Evolutionary conservation across 75 land plant species (phyloP).

Genomic region (Azolla pinnata): DNA sequence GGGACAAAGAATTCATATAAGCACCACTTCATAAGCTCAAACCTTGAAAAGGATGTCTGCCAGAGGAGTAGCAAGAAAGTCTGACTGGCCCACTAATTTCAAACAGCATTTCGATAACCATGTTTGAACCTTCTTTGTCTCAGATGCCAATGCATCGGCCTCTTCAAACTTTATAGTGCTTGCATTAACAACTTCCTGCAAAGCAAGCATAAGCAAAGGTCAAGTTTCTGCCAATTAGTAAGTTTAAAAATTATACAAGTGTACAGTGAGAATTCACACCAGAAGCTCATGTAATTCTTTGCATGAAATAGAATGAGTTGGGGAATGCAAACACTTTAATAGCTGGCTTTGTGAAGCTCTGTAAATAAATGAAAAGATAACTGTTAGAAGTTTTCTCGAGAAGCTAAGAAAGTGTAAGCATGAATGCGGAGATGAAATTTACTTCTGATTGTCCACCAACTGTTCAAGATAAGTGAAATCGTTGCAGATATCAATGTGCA

Average conservation of each 20-base stretch:
- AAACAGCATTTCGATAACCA: slow-evolving; percentile 22
- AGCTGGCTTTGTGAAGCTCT: slow-evolving; percentile 7
- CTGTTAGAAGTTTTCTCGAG: background rate
- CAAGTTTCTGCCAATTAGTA: background rate
- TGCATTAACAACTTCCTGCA: slow-evolving; percentile 17
- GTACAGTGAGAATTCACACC: slow-evolving; percentile 2
- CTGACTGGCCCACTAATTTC: slow-evolving; percentile 6
- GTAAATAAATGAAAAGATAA: background rate
- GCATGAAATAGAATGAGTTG: slow-evolving; percentile 5
- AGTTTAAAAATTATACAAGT: too few species aligned
- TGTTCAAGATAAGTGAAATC: slow-evolving; percentile 9
- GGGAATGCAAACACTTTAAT: background rate
- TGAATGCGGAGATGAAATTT: background rate
- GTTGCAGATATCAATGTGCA: slow-evolving; percentile 1
- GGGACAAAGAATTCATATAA: background rate
- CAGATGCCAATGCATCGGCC: slow-evolving; percentile 7
- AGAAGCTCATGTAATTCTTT: slow-evolving; percentile 6
- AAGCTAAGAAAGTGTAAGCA: background rate
- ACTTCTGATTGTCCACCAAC: slow-evolving; percentile 8
- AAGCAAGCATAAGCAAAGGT: background rate
- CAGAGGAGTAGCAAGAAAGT: background rate
- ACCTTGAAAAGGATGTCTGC: slow-evolving; percentile 20
- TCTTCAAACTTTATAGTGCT: slow-evolving; percentile 14
- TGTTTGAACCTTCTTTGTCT: slow-evolving; percentile 5
- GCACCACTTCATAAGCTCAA: background rate